Evolutionary conservation across 208 protist species (phyloP), one percentile per base, ranked within the genome.

Genomic region (Crithidia bombi): DNA sequence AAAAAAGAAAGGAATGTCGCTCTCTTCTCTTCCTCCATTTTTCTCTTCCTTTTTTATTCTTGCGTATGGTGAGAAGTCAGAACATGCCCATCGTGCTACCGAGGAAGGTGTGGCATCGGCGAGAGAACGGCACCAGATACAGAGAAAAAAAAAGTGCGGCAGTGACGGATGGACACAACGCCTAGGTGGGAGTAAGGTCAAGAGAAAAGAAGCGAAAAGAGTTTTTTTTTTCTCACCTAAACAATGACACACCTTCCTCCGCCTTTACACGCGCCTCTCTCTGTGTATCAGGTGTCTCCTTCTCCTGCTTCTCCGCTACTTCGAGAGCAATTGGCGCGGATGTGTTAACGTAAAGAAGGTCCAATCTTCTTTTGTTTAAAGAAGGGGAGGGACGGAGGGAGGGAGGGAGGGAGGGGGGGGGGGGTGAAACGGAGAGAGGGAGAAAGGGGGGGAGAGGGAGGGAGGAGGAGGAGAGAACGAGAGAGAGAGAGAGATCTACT

Each of bases 391-490:
- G 38, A 33, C 30, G 30, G 28, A 15, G 17, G 38, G 39, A 19
- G 63, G 6, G 26, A 30, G 25, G 21, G 52, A 63, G 35, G 63
- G 26, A 19, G 58, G 61, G 67, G 30, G 54, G 58, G 44, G 11
- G 21, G 47, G 6, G 67, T 68, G 41, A 62, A 15, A 6, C n/a
- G n/a, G n/a, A n/a, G n/a, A n/a, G n/a, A 46, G 21, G 15, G 15
- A 5, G 28, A n/a, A 56, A 56, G 38, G 19, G 15, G 30, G 28
- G 21, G 17, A 50, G 39, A 19, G 63, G 6, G 26, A 30, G 25
- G 21, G 52, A 63, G 35, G 63, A 38, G 14, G 58, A 66, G 67
- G 30, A 61, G 58, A 54, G 11, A 30, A 55, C 3, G 67, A 72
- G 41, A 62, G 25, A 6, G n/a, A n/a, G n/a, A n/a, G n/a, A n/a